Percentiles rank a stretch among this genome's conserved stretches.
These are phyloP conservation scores for Penicillium coprophilum DNA, from an alignment of 495 filamentous ascomycete species.

Conservation along the genomic window DNA sequence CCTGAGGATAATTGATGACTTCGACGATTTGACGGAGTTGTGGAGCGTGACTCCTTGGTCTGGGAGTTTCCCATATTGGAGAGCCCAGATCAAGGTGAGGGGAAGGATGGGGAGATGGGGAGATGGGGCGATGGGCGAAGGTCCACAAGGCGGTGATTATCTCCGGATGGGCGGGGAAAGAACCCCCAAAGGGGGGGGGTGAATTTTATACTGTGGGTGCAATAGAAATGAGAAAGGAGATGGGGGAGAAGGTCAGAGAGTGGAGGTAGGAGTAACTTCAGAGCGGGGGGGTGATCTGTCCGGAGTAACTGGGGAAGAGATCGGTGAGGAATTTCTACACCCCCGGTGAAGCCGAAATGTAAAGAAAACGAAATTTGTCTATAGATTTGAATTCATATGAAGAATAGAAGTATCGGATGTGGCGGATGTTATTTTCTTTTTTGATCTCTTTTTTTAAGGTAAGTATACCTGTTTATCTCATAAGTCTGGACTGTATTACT, in stretches of 20 bases:
- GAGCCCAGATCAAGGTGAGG: constrained; percentile 8
- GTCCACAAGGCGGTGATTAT: constrained; percentile 14
- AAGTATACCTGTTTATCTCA: not conserved
- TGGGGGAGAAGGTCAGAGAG: constrained; percentile 8
- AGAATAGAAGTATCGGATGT: not conserved
- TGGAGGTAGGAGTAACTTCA: constrained; percentile 22
- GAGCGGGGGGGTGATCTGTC: constrained; percentile 20
- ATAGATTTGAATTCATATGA: not conserved
- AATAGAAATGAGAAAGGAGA: constrained; percentile 10
- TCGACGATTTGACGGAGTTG: constrained; percentile 32
- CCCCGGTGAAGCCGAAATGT: not conserved
- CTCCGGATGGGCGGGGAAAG: constrained; percentile 17
- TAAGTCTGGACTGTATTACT: not conserved
- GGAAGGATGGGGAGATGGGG: constrained; percentile 1
- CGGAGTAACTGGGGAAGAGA: constrained; percentile 31
- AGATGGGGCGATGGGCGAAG: not conserved
- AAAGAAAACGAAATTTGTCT: not conserved
- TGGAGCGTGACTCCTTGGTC: constrained; percentile 56
- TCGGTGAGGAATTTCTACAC: constrained; percentile 12
- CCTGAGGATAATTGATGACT: constrained; percentile 40
- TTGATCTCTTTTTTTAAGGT: not conserved
- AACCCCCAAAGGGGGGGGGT: constrained; percentile 24
- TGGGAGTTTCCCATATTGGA: constrained; percentile 58
- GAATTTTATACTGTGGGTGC: not conserved
- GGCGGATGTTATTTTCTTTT: constrained; percentile 1